These are phyloP conservation scores for Boechera retrofracta DNA, from an alignment of 345 rosid genomes.

Conservation along the genomic window DNA sequence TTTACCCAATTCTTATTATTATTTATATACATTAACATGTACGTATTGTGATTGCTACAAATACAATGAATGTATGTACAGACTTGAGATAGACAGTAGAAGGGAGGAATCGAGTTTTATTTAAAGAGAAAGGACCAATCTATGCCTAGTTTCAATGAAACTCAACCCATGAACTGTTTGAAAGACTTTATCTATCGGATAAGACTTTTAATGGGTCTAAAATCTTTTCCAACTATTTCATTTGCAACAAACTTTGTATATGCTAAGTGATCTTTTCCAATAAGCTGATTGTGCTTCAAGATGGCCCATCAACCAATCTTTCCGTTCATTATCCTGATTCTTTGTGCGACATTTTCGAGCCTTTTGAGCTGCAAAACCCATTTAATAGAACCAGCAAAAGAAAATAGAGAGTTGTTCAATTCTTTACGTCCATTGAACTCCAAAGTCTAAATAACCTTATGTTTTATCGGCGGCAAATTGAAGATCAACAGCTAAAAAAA, in stretches of 20 bases:
- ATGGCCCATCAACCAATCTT: constrained; percentile 2
- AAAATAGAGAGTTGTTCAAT: too few relatives aligned
- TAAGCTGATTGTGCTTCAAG: not conserved
- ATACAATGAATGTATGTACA: constrained; percentile 9
- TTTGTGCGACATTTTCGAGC: not conserved
- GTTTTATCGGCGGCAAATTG: not conserved
- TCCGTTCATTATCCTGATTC: not conserved
- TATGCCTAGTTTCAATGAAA: constrained; percentile 12
- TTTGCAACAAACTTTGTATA: not conserved
- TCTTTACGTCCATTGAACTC: not conserved
- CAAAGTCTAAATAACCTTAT: not conserved
- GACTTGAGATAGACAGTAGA: not conserved
- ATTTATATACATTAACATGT: not conserved
- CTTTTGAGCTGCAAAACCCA: too few relatives aligned
- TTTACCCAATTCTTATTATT: not conserved
- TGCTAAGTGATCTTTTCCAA: not conserved
- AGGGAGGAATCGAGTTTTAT: constrained; percentile 14
- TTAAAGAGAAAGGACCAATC: constrained; percentile 5
- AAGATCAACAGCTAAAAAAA: not conserved
- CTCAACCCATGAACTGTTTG: constrained; percentile 6
- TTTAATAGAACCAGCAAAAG: too few relatives aligned
- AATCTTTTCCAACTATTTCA: not conserved
- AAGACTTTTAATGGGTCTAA: constrained; percentile 13
- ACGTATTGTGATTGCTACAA: not conserved
- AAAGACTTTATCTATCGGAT: not conserved